Evolutionary conservation across 73 alveolate genomes (phyloP).

Genomic region (Paraurostyla sp.): DNA sequence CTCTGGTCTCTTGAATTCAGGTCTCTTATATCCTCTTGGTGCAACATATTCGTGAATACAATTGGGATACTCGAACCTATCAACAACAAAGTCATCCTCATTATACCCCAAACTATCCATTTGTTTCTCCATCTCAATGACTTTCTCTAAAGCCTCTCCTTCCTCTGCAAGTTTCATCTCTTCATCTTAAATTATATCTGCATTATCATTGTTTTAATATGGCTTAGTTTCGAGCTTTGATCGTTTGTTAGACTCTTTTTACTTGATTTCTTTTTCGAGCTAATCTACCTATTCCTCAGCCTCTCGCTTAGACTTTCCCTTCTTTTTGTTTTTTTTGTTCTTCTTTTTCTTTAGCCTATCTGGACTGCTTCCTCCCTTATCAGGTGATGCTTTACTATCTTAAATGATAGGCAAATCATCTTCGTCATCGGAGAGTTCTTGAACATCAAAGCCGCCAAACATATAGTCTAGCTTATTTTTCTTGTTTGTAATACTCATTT

Average conservation of each 20-base stretch:
- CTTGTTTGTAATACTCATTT: not conserved
- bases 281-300: constrained; percentile 24
- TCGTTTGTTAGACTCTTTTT: not conserved
- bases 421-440: constrained; percentile 27
- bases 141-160: constrained; percentile 52
- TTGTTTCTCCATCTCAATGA: constrained; percentile 35
- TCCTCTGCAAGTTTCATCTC: constrained; percentile 54
- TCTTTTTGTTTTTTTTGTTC: constrained; percentile 41
- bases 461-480: constrained; percentile 38
- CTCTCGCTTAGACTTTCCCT: constrained; percentile 48
- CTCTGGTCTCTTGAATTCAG: not conserved
- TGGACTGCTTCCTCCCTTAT: not conserved
- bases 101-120: constrained; percentile 35
- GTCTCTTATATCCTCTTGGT: constrained; percentile 42
- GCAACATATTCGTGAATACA: constrained; percentile 66
- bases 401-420: not conserved
- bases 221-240: not conserved
- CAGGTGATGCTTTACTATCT: not conserved
- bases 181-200: constrained; percentile 18
- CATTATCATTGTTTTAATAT: not conserved
- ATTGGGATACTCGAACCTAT: constrained; percentile 50
- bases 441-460: constrained; percentile 55
- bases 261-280: constrained; percentile 18
- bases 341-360: not conserved
- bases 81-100: constrained; percentile 55